These are phyloP conservation scores for Colletotrichum gigasporum DNA, from an alignment of 2,329 filamentous ascomycete species.

Conservation along the genomic window DNA sequence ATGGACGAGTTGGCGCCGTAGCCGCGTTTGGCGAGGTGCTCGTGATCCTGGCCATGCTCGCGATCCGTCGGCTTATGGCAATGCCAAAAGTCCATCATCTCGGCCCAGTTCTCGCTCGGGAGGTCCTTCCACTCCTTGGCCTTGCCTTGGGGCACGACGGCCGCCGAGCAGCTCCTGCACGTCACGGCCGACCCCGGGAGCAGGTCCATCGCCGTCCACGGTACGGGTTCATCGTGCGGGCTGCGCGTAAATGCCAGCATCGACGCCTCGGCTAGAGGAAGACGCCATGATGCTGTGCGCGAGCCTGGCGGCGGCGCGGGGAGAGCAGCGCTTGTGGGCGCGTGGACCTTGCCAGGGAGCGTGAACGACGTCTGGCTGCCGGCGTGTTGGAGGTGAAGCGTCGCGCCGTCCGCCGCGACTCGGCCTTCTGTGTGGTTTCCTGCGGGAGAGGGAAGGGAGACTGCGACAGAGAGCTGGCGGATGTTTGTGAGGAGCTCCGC, in stretches of 20 bases:
- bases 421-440: constrained; percentile 53
- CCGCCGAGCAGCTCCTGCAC: constrained; percentile 50
- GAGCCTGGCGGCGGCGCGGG: constrained; percentile 43
- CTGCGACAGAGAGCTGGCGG: constrained; percentile 68
- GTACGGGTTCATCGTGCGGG: constrained; percentile 47
- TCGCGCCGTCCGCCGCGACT: constrained; percentile 54
- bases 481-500: constrained; percentile 74
- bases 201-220: constrained; percentile 67
- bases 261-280: constrained; percentile 48
- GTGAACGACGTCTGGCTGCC: constrained; percentile 44
- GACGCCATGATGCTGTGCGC: constrained; percentile 58
- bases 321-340: constrained; percentile 39
- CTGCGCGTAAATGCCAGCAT: constrained; percentile 30
- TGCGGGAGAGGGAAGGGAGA: constrained; percentile 55
- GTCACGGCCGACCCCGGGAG: constrained; percentile 48
- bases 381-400: constrained; percentile 59
- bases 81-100: constrained; percentile 99
- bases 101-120: constrained; percentile 96
- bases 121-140: constrained; percentile 84
- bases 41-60: constrained; percentile 46
- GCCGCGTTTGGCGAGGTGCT: constrained; percentile 70
- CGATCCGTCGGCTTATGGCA: constrained; percentile 89
- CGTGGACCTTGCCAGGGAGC: constrained; percentile 54
- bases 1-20: constrained; percentile 87
- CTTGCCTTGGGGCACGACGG: constrained; percentile 47